These are phyloP conservation scores for Penicillium sumatraense DNA, from an alignment of 2,329 filamentous ascomycete species.

Conservation along the genomic window DNA sequence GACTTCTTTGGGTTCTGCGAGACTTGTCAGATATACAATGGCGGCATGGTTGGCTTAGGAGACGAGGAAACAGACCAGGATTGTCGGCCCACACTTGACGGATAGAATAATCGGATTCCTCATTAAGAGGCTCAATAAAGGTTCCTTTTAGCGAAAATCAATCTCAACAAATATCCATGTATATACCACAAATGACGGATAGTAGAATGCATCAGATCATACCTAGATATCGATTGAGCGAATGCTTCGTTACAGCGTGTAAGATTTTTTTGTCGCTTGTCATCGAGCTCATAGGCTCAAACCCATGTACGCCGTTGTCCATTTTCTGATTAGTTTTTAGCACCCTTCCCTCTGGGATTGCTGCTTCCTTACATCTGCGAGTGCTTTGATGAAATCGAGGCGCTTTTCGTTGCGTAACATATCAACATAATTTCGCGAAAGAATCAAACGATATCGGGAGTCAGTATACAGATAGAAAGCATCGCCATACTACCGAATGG, in stretches of 20 bases:
- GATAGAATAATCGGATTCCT: constrained; percentile 2
- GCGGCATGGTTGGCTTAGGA: background rate
- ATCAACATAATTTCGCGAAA: background rate
- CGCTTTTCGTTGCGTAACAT: background rate
- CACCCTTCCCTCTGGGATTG: no score
- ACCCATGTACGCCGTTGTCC: background rate
- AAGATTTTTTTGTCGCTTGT: background rate
- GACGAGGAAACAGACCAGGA: background rate
- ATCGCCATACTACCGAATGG: background rate
- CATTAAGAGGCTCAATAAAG: constrained; percentile 2
- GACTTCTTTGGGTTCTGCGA: background rate
- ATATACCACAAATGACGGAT: background rate
- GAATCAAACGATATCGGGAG: background rate
- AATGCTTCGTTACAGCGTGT: background rate
- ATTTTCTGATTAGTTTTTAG: background rate
- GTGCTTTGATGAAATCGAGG: constrained; percentile 2
- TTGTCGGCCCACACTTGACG: background rate
- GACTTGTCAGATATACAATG: background rate
- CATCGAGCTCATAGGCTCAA: background rate
- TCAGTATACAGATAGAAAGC: background rate
- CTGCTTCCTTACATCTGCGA: background rate
- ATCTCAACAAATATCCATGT: background rate
- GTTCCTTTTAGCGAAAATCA: background rate
- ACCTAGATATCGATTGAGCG: background rate
- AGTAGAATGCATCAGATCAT: background rate